Conservation (phyloP, 2,329 filamentous ascomycete species). For the Hymenotorrendiella dingleyae region DNA sequence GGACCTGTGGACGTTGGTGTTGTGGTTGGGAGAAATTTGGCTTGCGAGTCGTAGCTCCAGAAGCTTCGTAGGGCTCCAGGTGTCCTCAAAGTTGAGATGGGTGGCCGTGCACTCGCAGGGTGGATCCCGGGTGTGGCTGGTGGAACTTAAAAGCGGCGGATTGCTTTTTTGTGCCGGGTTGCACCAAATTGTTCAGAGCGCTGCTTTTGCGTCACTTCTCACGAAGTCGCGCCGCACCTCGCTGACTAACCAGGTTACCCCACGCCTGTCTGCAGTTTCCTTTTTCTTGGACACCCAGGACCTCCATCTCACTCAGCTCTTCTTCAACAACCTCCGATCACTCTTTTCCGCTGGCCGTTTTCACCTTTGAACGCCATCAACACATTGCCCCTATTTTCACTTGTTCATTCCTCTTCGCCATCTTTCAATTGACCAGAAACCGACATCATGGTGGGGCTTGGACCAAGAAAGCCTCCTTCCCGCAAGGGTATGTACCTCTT, state of each 20-base stretch:
- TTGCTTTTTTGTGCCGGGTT: too few species aligned
- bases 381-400: too few species aligned
- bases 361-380: background rate
- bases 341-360: background rate
- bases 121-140: slow-evolving; percentile 1
- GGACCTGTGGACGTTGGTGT: slow-evolving; percentile 1
- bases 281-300: background rate
- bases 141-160: background rate
- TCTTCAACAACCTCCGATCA: background rate
- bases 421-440: background rate
- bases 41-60: slow-evolving; percentile 7
- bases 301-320: background rate
- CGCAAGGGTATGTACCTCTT: slow-evolving; percentile 54
- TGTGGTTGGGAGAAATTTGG: slow-evolving; percentile 3
- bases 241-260: background rate
- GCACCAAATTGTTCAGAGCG: too few species aligned
- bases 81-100: slow-evolving; percentile 13
- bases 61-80: slow-evolving; percentile 22
- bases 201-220: too few species aligned
- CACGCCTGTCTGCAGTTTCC: background rate
- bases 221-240: too few species aligned
- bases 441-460: slow-evolving; percentile 53
- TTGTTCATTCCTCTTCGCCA: background rate
- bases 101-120: background rate
- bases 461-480: slow-evolving; percentile 58